Evolutionary conservation across 306 rosid species (phyloP), one percentile per base, ranked within the genome.

Genomic region (Gastrolobium villosum): DNA sequence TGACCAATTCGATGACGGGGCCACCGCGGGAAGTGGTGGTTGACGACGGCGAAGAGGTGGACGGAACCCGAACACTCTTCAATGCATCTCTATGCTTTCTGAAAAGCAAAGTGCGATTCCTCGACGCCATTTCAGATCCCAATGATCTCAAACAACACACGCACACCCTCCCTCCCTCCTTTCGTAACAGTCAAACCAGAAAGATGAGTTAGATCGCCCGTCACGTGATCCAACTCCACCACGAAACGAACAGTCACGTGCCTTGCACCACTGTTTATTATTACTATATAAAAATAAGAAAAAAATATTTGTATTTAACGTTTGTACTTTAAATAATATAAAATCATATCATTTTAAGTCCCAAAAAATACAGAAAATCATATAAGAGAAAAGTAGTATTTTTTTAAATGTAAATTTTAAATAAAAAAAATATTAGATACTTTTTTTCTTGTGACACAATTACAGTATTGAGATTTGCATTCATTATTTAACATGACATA

Each of bases 1-100:
- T 94, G 79, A 90, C 91, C 93, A 93, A 77, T 84, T 96, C 98
- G 36, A 96, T 91, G 77, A 96, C 98, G 48, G 97, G 97, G 11
- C 95, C 95, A 30, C 87, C 81, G 37, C 49, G 75, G 49, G 71
- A 83, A 52, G 87, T 75, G 55, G 89, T 81, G 39, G 93, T 20
- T 20, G 26, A 88, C 26, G 79, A 28, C 43, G 79, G 64, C 43
- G 79, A 43, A 28, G 87, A 86, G 79, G 83, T 66, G 69, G 94
- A 66, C 20, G 97, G 98, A 83, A 44, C 77, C 3, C 99, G 91
- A 43, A 86, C 98, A 82, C 87, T 88, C 89, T 90, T 96, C 89
- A 91, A 87, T 40, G 94, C 91, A 77, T 90, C 93, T 67, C 96
- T 87, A 72, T 90, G 78, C 67, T 85, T 90, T 72, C 75, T 89